Evolutionary conservation across 2,329 filamentous ascomycete genomes (phyloP).

Genomic region (Beauveria caledonica): DNA sequence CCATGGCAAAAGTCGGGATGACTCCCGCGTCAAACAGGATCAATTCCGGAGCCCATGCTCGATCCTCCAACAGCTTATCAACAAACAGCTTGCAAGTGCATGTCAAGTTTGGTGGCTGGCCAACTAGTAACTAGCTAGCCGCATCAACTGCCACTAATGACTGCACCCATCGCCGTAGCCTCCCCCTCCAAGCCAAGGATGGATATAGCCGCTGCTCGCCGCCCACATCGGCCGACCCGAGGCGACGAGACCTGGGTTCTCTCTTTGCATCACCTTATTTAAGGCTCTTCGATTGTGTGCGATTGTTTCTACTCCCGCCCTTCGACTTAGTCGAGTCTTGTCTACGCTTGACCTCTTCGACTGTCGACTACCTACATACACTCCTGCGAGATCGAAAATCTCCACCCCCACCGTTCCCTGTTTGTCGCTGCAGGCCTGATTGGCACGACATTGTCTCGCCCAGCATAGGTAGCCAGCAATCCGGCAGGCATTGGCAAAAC

Average conservation of each 20-base stretch:
- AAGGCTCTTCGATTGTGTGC: background rate
- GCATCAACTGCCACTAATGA: background rate
- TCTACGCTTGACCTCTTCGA: background rate
- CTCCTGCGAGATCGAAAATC: background rate
- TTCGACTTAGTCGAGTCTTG: background rate
- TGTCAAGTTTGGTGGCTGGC: background rate
- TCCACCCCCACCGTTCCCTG: background rate
- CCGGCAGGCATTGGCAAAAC: background rate
- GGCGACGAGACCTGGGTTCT: background rate
- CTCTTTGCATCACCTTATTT: background rate
- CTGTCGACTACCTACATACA: no score
- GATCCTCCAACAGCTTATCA: background rate
- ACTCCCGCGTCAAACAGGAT: background rate
- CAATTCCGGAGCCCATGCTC: background rate
- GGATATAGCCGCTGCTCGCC: background rate
- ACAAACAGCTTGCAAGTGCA: background rate
- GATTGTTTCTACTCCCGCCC: background rate
- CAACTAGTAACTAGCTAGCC: background rate
- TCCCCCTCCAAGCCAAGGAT: background rate
- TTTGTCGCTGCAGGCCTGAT: constrained; percentile 1
- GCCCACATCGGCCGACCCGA: constrained; percentile 10
- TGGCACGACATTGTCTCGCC: background rate
- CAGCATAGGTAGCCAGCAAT: background rate
- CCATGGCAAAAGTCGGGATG: constrained; percentile 7
- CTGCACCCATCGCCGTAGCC: background rate